Base-by-base conservation (phyloP, 495 filamentous ascomycete genomes). In the Penicillium canescens region DNA sequence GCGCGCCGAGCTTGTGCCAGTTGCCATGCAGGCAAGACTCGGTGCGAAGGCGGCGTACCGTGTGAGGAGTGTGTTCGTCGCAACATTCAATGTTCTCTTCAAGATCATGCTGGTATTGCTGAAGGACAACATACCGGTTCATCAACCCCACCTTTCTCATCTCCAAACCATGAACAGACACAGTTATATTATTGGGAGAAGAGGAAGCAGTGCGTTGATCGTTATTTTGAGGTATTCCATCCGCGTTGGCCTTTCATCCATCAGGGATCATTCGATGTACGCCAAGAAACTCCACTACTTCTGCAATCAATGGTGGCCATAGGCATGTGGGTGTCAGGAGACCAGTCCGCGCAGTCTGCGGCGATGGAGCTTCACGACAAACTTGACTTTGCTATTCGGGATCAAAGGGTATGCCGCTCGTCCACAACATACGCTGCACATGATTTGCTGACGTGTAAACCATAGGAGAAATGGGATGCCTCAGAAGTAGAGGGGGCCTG, bases 171-270 rank as follows among this genome's bases (percentile, higher is more conserved):
- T 37, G 50, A 41, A 3, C 23, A 42, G 24, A 8, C 24, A 16
- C 23, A 18, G 5, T 8, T 10, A 13, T 14, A 24, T 14, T 14
- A 23, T 42, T 26, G 13, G 12, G 45, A 47, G 13, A 63, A 57
- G 42, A 36, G 26, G 16, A 18, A 59, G 1, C 38, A 63, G 23
- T 71, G 42, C 21, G 20, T 73, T 13, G 12, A 52, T 31, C 35
- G 52, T 7, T 73, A 66, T 55, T 73, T 71, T 42, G 50, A 65
- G 21, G 6, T 12, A 14, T 70, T 73, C 6, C 65, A 73, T 18
- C 61, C 64, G 0, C 37, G 47, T 18, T 73, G 70, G 70, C 55
- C 66, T 1, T 71, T 73, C 23, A 45, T 71, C n/a, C 60, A 68
- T 28, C 55, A 40, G 54, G 54, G 45, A 2, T 52, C 65, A 9